Evolutionary conservation across 768 basidiomycete genomes (phyloP), one percentile per base, ranked within the genome.

Genomic region (Mycena maculata): DNA sequence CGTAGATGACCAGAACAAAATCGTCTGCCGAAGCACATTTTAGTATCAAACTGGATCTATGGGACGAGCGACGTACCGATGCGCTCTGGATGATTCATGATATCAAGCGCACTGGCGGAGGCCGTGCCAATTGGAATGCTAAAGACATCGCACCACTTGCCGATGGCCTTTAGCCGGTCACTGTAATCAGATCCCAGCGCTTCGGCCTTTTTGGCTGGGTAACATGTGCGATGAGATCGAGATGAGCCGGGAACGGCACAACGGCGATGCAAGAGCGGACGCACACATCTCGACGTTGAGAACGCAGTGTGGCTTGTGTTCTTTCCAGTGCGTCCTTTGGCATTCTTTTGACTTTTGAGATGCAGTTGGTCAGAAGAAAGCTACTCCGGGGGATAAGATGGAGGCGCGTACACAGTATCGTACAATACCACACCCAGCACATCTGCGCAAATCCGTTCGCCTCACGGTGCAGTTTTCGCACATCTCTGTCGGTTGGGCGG

Each of bases 291-390:
- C 18, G 11, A 6, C 49, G 30, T 50, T 50, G 1, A 33, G 10
- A 20, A 31, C 44, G 33, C 55, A 65, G 30, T 56, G 22, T 16
- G 52, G 63, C 23, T 65, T 65, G 49, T 65, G 63, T 18, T 44
- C 36, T 28, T 65, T 58, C 63, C 63, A 65, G 54, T 65, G 63
- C 4, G 54, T 61, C 44, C 59, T 68, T 47, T 69, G 67, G 33
- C 67, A 69, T 36, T 59, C 61, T 36, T 59, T 62, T 5, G 67
- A 59, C 67, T 65, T 36, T 36, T n/a, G 13, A 6, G 8, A 13
- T 36, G 31, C 28, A 18, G 23, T 9, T n/a, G 18, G n/a, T 11
- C 22, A 36, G 22, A 39, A 23, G n/a, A 18, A n/a, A 4, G 15
- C 5, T 30, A 16, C 28, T 20, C 12, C 12, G 13, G 20, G n/a